Percentiles rank a stretch among this genome's conserved stretches.
These are phyloP conservation scores for Metarhizium brunneum DNA, from an alignment of 2,329 filamentous ascomycete genomes.

Conservation along the genomic window DNA sequence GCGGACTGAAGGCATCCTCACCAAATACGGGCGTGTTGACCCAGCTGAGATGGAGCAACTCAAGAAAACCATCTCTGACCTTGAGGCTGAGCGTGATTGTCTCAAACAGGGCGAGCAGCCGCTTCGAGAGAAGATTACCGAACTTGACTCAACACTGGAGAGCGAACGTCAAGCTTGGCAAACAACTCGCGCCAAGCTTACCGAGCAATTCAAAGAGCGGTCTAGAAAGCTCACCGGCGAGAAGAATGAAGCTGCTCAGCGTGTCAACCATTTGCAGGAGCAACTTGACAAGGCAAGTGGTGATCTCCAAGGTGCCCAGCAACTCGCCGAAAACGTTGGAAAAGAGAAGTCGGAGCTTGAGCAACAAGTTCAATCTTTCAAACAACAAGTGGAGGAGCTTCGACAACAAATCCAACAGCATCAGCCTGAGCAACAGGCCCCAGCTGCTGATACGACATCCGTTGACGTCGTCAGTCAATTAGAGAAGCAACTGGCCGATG, in stretches of 20 bases:
- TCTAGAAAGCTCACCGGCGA: constrained; percentile 45
- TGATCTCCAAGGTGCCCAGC: constrained; percentile 46
- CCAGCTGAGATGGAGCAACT: constrained; percentile 86
- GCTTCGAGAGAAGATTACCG: constrained; percentile 43
- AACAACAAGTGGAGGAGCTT: constrained; percentile 29
- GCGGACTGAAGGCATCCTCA: constrained; percentile 88
- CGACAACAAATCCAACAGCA: constrained; percentile 22
- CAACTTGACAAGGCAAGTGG: constrained; percentile 36
- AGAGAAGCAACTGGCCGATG: constrained; percentile 38
- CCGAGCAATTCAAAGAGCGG: constrained; percentile 55
- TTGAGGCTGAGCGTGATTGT: constrained; percentile 56
- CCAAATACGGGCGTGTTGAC: constrained; percentile 92
- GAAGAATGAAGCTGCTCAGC: constrained; percentile 41
- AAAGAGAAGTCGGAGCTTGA: constrained; percentile 28
- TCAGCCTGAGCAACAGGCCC: constrained; percentile 21
- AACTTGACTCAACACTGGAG: constrained; percentile 42
- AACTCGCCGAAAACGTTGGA: constrained; percentile 21
- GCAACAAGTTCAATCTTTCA: constrained; percentile 34
- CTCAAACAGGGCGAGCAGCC: constrained; percentile 40
- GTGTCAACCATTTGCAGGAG: constrained; percentile 43
- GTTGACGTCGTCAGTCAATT: constrained; percentile 37
- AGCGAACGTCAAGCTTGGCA: constrained; percentile 46
- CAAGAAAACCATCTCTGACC: constrained; percentile 61
- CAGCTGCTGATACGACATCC: constrained; percentile 21
- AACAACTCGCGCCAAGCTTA: constrained; percentile 41